Evolutionary conservation across 2,329 filamentous ascomycete genomes (phyloP), one percentile per base, ranked within the genome.

Genomic region (Phyllosticta capitalensis): DNA sequence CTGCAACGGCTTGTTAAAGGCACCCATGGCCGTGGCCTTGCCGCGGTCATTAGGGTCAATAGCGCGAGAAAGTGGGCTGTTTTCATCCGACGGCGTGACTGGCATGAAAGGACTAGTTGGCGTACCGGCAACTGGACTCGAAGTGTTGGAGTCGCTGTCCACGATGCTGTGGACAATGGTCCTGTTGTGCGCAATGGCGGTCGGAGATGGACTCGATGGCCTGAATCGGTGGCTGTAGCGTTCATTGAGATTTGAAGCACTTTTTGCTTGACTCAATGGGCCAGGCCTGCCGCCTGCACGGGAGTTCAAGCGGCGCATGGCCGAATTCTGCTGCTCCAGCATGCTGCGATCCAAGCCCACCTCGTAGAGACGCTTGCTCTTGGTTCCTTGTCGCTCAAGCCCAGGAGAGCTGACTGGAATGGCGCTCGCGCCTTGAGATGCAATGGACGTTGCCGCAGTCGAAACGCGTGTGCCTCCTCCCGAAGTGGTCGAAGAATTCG

Each of bases 381-480:
- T 88, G 1, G 85, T 87, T 3, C 85, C 81, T 48, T 79, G 84
- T 57, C 87, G 82, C 59, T 90, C 87, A 0, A 84, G 67, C 0
- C 33, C 49, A 26, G 59, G 68, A 38, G 58, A 66, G 28, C 62
- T 65, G 17, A 67, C 67, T 22, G 71, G 62, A 53, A 74, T 65
- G 9, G 73, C 72, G 49, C 66, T 69, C 12, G 71, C 68, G 4
- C 72, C 71, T 63, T 92, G 89, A 0, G 91, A 95, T n/a, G 86
- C 84, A 55, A 95, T 78, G 0, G 92, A 96, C 0, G 91, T 96
- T 2, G 90, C 91, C 6, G 91, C 89, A 1, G 92, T 96, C 0
- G 92, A 96, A 59, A 84, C 86, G 26, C 89, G 85, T 24, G 83
- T 83, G 48, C 67, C 85, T 5, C 84, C 87, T 5, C 78, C 81